phyloP scores from a whole-genome alignment of 2,329 filamentous ascomycete species.

The Coniosporium tulheliwenetii region DNA sequence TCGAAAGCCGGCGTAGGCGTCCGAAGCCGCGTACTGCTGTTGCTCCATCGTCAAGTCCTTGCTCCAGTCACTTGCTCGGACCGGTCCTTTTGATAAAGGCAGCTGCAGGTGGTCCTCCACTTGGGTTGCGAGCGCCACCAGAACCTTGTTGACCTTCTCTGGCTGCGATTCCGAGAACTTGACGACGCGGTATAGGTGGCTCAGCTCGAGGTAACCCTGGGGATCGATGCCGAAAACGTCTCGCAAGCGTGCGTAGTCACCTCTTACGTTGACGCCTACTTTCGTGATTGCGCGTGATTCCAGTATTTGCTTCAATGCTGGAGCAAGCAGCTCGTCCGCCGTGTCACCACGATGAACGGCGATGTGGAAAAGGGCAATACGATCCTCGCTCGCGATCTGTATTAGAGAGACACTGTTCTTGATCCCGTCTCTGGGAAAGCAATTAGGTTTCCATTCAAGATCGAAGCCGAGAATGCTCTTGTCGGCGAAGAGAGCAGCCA shows the following conservation, averaged over 20 bases:
- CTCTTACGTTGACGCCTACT: slow-evolving; percentile 59
- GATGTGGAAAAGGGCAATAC: slow-evolving; percentile 69
- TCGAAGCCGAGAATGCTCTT: slow-evolving; percentile 74
- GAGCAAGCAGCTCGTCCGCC: slow-evolving; percentile 45
- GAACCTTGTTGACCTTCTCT: slow-evolving; percentile 45
- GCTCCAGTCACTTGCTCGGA: slow-evolving; percentile 65
- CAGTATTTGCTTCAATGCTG: slow-evolving; percentile 55
- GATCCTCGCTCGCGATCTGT: slow-evolving; percentile 63
- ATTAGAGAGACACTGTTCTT: slow-evolving; percentile 66
- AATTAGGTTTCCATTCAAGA: slow-evolving; percentile 57
- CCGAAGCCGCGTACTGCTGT: slow-evolving; percentile 60
- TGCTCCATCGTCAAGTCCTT: slow-evolving; percentile 46
- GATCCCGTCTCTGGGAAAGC: slow-evolving; percentile 31
- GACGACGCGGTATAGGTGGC: slow-evolving; percentile 65
- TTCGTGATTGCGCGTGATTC: slow-evolving; percentile 57
- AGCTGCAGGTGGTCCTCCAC: slow-evolving; percentile 56
- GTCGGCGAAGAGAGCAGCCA: slow-evolving; percentile 48
- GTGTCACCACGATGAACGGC: slow-evolving; percentile 35
- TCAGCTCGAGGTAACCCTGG: slow-evolving; percentile 62
- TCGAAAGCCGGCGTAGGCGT: slow-evolving; percentile 66
- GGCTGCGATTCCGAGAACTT: slow-evolving; percentile 44
- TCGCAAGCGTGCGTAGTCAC: slow-evolving; percentile 47
- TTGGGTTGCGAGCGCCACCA: slow-evolving; percentile 53
- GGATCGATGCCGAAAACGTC: slow-evolving; percentile 50
- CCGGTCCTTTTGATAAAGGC: slow-evolving; percentile 61